Base-by-base conservation (phyloP, 352 stramenopile genomes). In the Phytophthora hibernalis region DNA sequence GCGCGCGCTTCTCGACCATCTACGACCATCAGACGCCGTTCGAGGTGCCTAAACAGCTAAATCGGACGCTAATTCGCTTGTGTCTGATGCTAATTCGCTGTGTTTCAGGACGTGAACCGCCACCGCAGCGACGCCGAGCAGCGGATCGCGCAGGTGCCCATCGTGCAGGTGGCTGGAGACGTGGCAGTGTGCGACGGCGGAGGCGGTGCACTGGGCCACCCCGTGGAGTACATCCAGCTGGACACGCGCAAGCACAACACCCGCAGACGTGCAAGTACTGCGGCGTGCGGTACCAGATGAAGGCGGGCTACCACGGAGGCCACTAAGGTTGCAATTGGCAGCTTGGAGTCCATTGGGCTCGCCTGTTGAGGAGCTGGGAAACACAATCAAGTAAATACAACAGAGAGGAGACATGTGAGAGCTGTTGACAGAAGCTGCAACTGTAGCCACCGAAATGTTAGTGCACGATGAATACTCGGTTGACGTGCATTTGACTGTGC, bases 131-230 rank as follows among this genome's bases (percentile, higher is more conserved):
- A 98, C 70, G 92, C 93, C 0, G 89, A 98, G 75, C 63, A 86
- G 58, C 85, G 92, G 51, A 96, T 98, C 55, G 87, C 85, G 48
- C 47, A 96, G 64, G 80, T 98, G 18, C 83, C 90, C 10, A 75
- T 97, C 18, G 92, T 99, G 42, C 87, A 98, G 68, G 90, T 99
- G 40, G 93, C 95, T 20, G 82, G 86, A 52, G 78, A 90, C 63
- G 83, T 97, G 45, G 96, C 97, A 3, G 87, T 98, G 62, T 99
- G 97, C 67, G 96, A 99, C 71, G 96, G 97, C 43, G 97, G 97
- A 51, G 96, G 96, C 60, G 97, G 97, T 18, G 91, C 95, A 20
- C 81, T 99, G 31, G 97, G 97, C 50, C 97, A 99, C 85, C 97
- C 97, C 38, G 61, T 99, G 58, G 96, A 99, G 74, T 98, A 96